A percentile compares a stretch with the other conserved stretches of the same genome.
Conservation (phyloP, 345 rosid genomes). For the Moringa oleifera region DNA sequence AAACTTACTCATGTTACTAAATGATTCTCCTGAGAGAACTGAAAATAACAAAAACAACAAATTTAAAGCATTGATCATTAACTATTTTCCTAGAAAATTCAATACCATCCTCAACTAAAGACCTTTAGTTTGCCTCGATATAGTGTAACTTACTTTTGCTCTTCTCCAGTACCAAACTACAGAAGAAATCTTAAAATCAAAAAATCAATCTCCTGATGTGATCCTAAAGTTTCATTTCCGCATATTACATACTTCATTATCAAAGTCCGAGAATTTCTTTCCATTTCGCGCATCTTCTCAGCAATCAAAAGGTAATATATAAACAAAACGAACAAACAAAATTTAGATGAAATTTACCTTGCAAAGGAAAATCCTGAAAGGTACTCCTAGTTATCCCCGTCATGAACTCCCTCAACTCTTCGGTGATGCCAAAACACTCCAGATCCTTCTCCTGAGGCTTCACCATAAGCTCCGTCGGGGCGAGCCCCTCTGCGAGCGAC, state of each 20-base stretch:
- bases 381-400: slow-evolving; percentile 43
- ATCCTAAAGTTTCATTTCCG: too few relatives aligned
- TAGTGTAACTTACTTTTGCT: neutral
- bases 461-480: slow-evolving; percentile 15
- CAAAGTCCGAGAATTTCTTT: neutral
- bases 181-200: too few relatives aligned
- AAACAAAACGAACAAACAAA: neutral
- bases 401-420: slow-evolving; percentile 55
- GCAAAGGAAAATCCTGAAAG: slow-evolving; percentile 50
- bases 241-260: too few relatives aligned
- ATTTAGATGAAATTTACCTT: slow-evolving; percentile 24
- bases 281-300: neutral
- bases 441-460: slow-evolving; percentile 28
- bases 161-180: too few relatives aligned
- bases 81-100: too few relatives aligned
- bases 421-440: slow-evolving; percentile 41
- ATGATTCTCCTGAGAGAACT: too few relatives aligned
- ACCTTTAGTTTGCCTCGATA: too few relatives aligned
- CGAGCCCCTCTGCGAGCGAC: slow-evolving; percentile 34
- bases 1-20: too few relatives aligned
- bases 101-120: too few relatives aligned
- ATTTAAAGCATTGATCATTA: too few relatives aligned
- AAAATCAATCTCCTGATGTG: too few relatives aligned
- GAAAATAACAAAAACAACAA: too few relatives aligned
- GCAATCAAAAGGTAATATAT: neutral